These are phyloP conservation scores for Infundibulicybe gibba DNA, from an alignment of 768 basidiomycete genomes.

Conservation along the genomic window DNA sequence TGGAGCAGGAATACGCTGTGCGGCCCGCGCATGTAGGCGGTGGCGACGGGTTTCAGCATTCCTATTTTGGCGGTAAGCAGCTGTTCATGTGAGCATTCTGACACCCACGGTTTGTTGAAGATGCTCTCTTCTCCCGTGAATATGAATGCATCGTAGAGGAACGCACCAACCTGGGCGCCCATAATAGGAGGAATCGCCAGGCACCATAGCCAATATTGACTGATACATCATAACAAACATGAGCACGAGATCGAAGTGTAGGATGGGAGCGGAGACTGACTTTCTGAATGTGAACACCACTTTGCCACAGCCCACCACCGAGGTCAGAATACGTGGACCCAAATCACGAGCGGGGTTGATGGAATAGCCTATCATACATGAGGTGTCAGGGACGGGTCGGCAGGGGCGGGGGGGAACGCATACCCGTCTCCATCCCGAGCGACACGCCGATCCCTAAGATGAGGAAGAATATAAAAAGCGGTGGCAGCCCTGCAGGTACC, in stretches of 20 bases:
- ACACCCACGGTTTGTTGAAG: conserved; percentile 55
- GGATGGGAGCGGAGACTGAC: conserved; percentile 26
- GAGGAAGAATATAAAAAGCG: conserved; percentile 50
- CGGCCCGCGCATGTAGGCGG: conserved; percentile 6
- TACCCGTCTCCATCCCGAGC: conserved; percentile 60
- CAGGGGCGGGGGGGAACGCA: neutral
- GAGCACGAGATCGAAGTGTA: neutral
- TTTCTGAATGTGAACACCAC: conserved; percentile 32
- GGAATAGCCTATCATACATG: conserved; percentile 29
- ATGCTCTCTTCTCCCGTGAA: conserved; percentile 55
- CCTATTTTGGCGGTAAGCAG: neutral
- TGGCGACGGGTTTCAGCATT: conserved; percentile 7
- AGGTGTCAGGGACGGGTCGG: too few species aligned
- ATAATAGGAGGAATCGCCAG: conserved; percentile 53
- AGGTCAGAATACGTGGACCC: conserved; percentile 62
- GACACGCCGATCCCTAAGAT: conserved; percentile 52
- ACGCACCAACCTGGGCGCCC: conserved; percentile 49
- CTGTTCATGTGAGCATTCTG: too few species aligned
- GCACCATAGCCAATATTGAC: conserved; percentile 74
- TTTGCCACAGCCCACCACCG: conserved; percentile 65
- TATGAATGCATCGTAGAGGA: conserved; percentile 56
- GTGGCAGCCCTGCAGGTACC: conserved; percentile 48
- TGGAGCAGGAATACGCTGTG: conserved; percentile 6
- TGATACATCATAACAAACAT: conserved; percentile 20
- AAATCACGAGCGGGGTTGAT: conserved; percentile 39